Base-by-base conservation (phyloP, 139 green algal genomes). In the Coelastrella sp. region DNA sequence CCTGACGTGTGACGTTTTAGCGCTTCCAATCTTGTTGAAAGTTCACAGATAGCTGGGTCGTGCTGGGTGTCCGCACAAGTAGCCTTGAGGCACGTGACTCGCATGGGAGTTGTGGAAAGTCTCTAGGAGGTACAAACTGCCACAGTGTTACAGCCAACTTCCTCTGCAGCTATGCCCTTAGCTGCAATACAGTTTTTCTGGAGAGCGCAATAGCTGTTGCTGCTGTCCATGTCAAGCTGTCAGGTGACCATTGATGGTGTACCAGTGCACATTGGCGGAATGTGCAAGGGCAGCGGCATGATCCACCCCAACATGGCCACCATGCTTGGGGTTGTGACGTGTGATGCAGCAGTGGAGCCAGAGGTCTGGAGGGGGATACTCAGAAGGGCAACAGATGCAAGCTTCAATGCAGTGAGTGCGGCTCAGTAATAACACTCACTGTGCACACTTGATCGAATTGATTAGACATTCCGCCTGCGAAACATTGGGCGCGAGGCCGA, bases 261-360 rank as follows among this genome's bases (percentile, higher is more conserved):
- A 22, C 78, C 78, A 0, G 96, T 99, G 35, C 87, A 92, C 15
- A 92, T 99, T 60, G 98, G 98, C 20, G 98, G 98, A 82, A 98
- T 99, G 91, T 96, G 95, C 87, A 99, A 99, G 94, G 98, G 98
- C 49, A 97, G 93, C 7, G 98, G 98, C 73, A 99, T 99, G 98
- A 99, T 99, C 90, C 98, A 99, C 94, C 98, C 98, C 85, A 99
- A 99, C 95, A 99, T 99, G 98, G 98, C 97, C 57, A 99, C 98
- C 91, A 99, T 99, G 97, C 96, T 99, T 58, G 95, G 93, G 0
- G 95, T 99, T 49, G 91, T 99, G n/a, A 99, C 98, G 1, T 98
- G 96, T 81, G 98, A 99, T 90, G 98, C 97, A 7, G 90, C 93
- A 4, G 97, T 99, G 5, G 89, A 85, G 5, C 80, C 94, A 0